Evolutionary conservation across 208 protist genomes (phyloP).

Genomic region (Leishmania mexicana): DNA sequence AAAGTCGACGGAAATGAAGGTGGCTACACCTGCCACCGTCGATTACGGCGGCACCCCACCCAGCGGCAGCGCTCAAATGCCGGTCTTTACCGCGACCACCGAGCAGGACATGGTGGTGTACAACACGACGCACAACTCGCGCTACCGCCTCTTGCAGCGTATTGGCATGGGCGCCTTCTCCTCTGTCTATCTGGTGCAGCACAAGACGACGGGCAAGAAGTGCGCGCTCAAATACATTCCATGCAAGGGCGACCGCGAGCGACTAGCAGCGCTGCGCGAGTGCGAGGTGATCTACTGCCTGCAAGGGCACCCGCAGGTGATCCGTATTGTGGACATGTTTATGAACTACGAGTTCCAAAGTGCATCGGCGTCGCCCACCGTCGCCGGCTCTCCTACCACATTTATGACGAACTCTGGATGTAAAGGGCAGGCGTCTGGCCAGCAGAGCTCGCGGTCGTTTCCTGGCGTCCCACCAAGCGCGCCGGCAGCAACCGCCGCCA

Average conservation of each 20-base stretch:
- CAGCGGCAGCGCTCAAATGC: constrained; percentile 1
- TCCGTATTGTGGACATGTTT: constrained; percentile 81
- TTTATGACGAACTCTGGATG: background rate
- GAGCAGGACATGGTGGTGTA: constrained; percentile 49
- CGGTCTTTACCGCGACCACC: constrained; percentile 31
- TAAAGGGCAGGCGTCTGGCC: background rate
- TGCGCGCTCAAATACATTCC: constrained; percentile 86
- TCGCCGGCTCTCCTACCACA: background rate
- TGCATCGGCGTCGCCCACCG: background rate
- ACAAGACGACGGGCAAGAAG: constrained; percentile 34
- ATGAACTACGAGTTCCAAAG: constrained; percentile 65
- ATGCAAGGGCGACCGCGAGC: constrained; percentile 61
- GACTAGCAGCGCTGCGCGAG: constrained; percentile 66
- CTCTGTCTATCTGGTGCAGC: constrained; percentile 74
- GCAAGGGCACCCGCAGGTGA: constrained; percentile 81
- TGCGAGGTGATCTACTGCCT: constrained; percentile 65
- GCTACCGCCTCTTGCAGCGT: constrained; percentile 59
- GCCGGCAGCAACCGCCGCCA: background rate
- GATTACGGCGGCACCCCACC: background rate
- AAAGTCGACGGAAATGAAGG: background rate
- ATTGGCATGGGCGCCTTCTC: constrained; percentile 73
- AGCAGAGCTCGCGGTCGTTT: background rate
- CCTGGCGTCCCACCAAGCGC: background rate
- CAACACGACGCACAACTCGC: constrained; percentile 46
- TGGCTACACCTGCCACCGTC: background rate